These are phyloP conservation scores for Boehmeria nivea DNA, from an alignment of 306 rosid genomes.

Conservation along the genomic window DNA sequence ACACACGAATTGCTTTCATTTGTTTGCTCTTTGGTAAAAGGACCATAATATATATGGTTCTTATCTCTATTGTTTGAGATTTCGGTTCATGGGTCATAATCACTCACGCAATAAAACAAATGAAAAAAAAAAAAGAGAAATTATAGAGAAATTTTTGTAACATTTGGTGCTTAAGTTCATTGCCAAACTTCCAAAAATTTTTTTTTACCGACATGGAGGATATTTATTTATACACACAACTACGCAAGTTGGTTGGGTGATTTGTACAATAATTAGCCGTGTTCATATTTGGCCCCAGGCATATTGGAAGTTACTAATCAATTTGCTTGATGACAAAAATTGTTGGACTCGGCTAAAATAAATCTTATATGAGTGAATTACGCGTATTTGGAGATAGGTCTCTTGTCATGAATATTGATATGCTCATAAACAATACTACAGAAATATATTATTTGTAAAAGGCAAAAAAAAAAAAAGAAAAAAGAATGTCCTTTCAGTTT, in stretches of 20 bases:
- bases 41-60: neutral
- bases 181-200: slow-evolving; percentile 8
- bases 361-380: neutral
- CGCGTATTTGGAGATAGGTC: slow-evolving; percentile 2
- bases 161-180: slow-evolving; percentile 16
- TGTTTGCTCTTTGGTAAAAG: neutral
- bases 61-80: neutral
- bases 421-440: neutral
- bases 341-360: neutral
- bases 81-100: slow-evolving; percentile 15
- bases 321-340: slow-evolving; percentile 10
- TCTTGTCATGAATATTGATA: neutral
- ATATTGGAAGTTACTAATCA: slow-evolving; percentile 28
- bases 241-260: slow-evolving; percentile 27
- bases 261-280: slow-evolving; percentile 8
- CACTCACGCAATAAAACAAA: neutral
- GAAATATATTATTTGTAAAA: neutral
- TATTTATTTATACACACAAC: slow-evolving; percentile 8
- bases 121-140: neutral
- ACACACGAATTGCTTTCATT: slow-evolving; percentile 11
- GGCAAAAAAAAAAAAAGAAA: neutral
- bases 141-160: neutral
- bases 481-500: neutral
- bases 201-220: slow-evolving; percentile 35
- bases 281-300: slow-evolving; percentile 36